Conservation (phyloP, 2,329 filamentous ascomycete genomes). For the Fusarium heterosporum region DNA sequence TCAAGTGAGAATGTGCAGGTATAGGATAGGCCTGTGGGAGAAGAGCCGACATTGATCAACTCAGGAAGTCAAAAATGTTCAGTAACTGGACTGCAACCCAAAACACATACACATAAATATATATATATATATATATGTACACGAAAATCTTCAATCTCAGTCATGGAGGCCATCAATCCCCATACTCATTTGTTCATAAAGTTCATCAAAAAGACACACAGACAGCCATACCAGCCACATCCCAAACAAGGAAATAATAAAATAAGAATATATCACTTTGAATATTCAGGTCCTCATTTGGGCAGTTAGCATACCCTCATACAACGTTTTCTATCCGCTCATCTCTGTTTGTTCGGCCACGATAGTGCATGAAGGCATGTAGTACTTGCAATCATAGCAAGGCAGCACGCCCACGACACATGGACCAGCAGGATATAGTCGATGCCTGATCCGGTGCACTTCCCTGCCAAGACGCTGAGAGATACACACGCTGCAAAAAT, state of each 20-base stretch:
- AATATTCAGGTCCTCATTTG: background rate
- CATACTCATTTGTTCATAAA: background rate
- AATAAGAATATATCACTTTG: background rate
- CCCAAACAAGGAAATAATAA: background rate
- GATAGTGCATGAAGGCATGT: conserved; percentile 20
- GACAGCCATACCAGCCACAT: background rate
- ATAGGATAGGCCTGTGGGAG: background rate
- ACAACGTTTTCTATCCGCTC: background rate
- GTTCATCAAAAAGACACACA: background rate
- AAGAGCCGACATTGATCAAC: background rate
- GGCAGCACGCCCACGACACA: conserved; percentile 44
- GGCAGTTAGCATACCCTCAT: conserved; percentile 15
- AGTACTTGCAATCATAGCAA: conserved; percentile 42
- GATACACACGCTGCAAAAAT: conserved; percentile 39
- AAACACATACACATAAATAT: background rate
- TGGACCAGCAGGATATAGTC: conserved; percentile 43
- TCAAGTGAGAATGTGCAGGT: background rate
- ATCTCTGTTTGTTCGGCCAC: conserved; percentile 14
- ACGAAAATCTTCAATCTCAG: background rate
- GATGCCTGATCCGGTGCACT: conserved; percentile 34
- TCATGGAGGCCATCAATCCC: background rate
- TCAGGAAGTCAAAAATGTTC: background rate
- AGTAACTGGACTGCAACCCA: background rate
- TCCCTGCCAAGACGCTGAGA: conserved; percentile 32
- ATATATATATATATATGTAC: background rate